Conservation (phyloP, 805 yeast genomes). For the Suhomyces prunicola region DNA sequence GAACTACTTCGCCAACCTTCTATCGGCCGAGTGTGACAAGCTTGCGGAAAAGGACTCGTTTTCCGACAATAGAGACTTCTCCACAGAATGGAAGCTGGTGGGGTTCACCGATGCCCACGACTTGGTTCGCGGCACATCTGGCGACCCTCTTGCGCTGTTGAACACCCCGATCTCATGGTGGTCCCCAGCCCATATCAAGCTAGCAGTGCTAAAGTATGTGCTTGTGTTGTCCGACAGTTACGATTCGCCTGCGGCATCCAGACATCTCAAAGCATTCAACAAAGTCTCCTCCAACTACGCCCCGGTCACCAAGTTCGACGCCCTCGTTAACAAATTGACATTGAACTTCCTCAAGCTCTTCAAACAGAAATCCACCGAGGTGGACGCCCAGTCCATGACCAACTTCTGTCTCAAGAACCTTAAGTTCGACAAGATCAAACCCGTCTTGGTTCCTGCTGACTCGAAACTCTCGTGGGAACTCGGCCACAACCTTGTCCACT, state of each 20-base stretch:
- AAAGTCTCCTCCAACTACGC: slow-evolving; percentile 11
- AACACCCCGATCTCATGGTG: not conserved
- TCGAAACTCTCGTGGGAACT: slow-evolving; percentile 13
- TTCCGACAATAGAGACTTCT: slow-evolving; percentile 60
- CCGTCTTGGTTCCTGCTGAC: slow-evolving; percentile 10
- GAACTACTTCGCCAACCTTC: slow-evolving; percentile 21
- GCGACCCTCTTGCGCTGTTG: not conserved
- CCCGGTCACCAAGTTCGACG: slow-evolving; percentile 15
- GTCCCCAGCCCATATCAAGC: slow-evolving; percentile 17
- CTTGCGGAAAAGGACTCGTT: slow-evolving; percentile 7
- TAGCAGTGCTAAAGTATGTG: slow-evolving; percentile 38
- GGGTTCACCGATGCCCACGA: slow-evolving; percentile 14
- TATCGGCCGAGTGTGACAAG: slow-evolving; percentile 15
- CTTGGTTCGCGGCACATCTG: slow-evolving; percentile 12
- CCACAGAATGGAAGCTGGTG: slow-evolving; percentile 49
- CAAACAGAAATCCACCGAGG: slow-evolving; percentile 16
- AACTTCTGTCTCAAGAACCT: slow-evolving; percentile 32
- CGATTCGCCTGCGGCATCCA: slow-evolving; percentile 16
- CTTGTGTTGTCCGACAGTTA: slow-evolving; percentile 33
- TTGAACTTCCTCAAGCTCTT: slow-evolving; percentile 24
- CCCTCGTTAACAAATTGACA: slow-evolving; percentile 24
- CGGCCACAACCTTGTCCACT: slow-evolving; percentile 13
- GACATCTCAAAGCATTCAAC: slow-evolving; percentile 23
- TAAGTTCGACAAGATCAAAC: slow-evolving; percentile 24
- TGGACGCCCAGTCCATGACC: slow-evolving; percentile 20